A percentile compares a stretch with the other conserved stretches of the same genome.
Evolutionary conservation across 805 yeast species (phyloP).

Genomic region (Saccharomycopsis fibuligera): DNA sequence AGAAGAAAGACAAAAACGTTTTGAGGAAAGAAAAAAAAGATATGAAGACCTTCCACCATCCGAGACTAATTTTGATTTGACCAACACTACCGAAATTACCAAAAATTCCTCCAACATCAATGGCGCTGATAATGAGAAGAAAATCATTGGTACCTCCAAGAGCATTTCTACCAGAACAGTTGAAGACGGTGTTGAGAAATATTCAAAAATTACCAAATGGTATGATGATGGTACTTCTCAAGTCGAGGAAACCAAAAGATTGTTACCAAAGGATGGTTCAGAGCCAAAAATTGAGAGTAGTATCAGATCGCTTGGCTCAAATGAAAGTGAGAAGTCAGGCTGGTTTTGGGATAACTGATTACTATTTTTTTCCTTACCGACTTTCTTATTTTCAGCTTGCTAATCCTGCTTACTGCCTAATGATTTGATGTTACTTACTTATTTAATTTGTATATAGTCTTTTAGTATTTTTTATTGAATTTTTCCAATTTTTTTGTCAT

Average conservation of each 20-base stretch:
- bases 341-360: constrained; percentile 21
- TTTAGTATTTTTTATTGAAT: not conserved
- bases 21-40: constrained; percentile 1
- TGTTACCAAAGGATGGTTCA: constrained; percentile 34
- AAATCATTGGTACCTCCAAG: constrained; percentile 34
- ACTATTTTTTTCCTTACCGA: not conserved
- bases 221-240: constrained; percentile 40
- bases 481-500: not conserved
- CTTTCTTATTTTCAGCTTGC: too few species aligned
- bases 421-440: not conserved
- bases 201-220: constrained; percentile 31
- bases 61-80: not conserved
- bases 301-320: constrained; percentile 3
- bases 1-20: constrained; percentile 24
- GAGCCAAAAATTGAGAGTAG: constrained; percentile 29
- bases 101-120: not conserved
- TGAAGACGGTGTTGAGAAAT: constrained; percentile 38
- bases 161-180: constrained; percentile 32
- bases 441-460: not conserved
- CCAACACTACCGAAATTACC: constrained; percentile 14
- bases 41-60: not conserved
- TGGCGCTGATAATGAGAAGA: constrained; percentile 21
- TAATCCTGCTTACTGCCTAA: not conserved
- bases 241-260: constrained; percentile 33
- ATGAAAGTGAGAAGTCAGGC: constrained; percentile 8